A percentile compares a stretch with the other conserved stretches of the same genome.
Conservation (phyloP, 2,329 filamentous ascomycete genomes). For the Claviceps purpurea region DNA sequence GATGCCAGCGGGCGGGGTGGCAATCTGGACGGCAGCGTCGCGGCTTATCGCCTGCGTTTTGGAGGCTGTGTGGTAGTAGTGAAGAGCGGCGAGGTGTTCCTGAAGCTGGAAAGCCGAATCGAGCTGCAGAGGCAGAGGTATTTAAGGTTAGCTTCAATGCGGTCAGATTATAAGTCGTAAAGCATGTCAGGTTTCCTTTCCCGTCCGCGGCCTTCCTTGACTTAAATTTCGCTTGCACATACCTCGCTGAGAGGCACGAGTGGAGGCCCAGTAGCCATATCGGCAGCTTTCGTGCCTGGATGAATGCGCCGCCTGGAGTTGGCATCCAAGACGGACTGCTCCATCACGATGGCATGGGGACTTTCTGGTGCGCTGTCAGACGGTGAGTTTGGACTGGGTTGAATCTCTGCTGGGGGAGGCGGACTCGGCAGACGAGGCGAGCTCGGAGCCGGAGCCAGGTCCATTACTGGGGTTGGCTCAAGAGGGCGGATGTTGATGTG, state of each 20-base stretch:
- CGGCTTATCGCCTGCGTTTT: conserved; percentile 61
- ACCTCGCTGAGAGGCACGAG: conserved; percentile 77
- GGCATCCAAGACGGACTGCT: conserved; percentile 52
- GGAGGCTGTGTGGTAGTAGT: conserved; percentile 62
- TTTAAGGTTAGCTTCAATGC: neutral
- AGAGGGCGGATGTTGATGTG: neutral
- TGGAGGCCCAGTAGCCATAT: conserved; percentile 88
- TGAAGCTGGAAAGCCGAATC: conserved; percentile 96
- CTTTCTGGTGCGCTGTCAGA: conserved; percentile 40
- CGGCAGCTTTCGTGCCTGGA: conserved; percentile 77
- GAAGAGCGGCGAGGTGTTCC: conserved; percentile 87
- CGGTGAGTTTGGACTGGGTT: conserved; percentile 71
- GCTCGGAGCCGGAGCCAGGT: conserved; percentile 50
- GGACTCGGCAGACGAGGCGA: conserved; percentile 91
- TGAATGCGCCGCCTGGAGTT: conserved; percentile 76
- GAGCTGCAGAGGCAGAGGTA: conserved; percentile 41
- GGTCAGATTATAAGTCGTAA: neutral
- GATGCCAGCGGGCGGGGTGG: conserved; percentile 66
- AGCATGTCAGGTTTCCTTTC: neutral
- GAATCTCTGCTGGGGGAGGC: conserved; percentile 87
- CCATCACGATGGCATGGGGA: conserved; percentile 47
- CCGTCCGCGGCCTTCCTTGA: neutral
- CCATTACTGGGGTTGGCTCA: conserved; percentile 28
- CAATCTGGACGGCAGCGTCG: conserved; percentile 60
- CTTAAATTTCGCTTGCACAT: conserved; percentile 14